phyloP scores from a whole-genome alignment of 768 basidiomycete genomes.

The Leccinum aurantiacum region DNA sequence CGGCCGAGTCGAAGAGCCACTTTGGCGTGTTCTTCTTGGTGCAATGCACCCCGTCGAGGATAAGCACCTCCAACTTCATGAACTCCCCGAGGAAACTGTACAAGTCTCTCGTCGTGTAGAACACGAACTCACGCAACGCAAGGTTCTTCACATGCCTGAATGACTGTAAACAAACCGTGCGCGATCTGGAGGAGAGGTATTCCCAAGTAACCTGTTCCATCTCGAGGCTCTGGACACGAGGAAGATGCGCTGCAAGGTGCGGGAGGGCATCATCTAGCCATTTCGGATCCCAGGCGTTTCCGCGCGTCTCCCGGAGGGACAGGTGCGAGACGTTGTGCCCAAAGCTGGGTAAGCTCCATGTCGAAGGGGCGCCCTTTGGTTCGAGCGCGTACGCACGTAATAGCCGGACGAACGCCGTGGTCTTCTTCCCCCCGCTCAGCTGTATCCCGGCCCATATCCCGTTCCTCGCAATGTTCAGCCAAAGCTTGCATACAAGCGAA shows the following conservation, averaged over 20 bases:
- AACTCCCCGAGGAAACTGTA: conserved; percentile 30
- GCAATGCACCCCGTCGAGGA: conserved; percentile 32
- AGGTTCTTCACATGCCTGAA: conserved; percentile 26
- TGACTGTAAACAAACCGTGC: conserved; percentile 22
- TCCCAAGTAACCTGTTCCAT: conserved; percentile 35
- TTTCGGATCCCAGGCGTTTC: conserved; percentile 33
- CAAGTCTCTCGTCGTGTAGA: conserved; percentile 29
- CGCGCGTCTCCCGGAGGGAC: conserved; percentile 32
- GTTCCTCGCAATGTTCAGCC: conserved; percentile 26
- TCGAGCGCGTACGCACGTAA: conserved; percentile 18
- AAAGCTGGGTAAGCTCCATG: conserved; percentile 48
- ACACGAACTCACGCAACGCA: conserved; percentile 25
- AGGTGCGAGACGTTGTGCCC: conserved; percentile 49
- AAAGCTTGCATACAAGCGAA: conserved; percentile 33
- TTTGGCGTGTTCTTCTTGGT: conserved; percentile 15
- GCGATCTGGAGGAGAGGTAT: conserved; percentile 30
- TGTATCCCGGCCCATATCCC: conserved; percentile 27
- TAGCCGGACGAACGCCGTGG: conserved; percentile 22
- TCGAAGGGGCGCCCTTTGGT: conserved; percentile 27
- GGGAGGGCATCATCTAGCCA: conserved; percentile 34
- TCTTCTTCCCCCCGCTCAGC: conserved; percentile 18
- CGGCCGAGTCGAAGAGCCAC: conserved; percentile 10
- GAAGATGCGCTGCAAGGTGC: conserved; percentile 21
- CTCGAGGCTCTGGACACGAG: conserved; percentile 24
- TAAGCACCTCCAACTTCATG: conserved; percentile 26